A percentile compares a stretch with the other conserved stretches of the same genome.
phyloP scores from a whole-genome alignment of 495 filamentous ascomycete genomes.

The Immersiella caudata region DNA sequence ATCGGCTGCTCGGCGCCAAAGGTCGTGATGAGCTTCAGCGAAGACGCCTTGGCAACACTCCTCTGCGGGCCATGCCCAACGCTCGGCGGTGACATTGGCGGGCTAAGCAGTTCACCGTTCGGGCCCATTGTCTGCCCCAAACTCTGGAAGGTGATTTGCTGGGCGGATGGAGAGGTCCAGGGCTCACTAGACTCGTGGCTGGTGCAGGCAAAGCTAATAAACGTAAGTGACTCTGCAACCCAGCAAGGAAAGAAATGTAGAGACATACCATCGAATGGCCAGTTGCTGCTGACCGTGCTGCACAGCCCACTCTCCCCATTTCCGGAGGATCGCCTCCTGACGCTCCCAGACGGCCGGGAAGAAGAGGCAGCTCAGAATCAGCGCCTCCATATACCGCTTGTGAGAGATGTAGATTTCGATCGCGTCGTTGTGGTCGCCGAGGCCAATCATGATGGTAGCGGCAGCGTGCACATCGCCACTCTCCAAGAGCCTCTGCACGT shows the following conservation, averaged over 20 bases:
- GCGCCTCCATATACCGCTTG: constrained; percentile 87
- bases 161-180: constrained; percentile 81
- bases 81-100: constrained; percentile 59
- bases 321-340: constrained; percentile 80
- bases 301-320: constrained; percentile 94
- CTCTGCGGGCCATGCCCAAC: constrained; percentile 55
- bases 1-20: constrained; percentile 62
- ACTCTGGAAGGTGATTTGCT: constrained; percentile 63
- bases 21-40: constrained; percentile 89
- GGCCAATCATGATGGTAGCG: constrained; percentile 84
- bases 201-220: constrained; percentile 71
- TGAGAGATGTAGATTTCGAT: constrained; percentile 96
- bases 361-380: constrained; percentile 75
- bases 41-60: constrained; percentile 72
- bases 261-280: constrained; percentile 77
- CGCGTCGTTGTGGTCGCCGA: constrained; percentile 92
- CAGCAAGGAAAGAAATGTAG: too few species aligned
- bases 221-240: constrained; percentile 16
- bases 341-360: constrained; percentile 84
- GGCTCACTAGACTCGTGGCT: constrained; percentile 73
- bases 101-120: constrained; percentile 55
- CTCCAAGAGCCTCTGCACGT: constrained; percentile 87
- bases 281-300: constrained; percentile 84
- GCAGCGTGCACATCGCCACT: constrained; percentile 90
- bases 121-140: constrained; percentile 45